Base-by-base conservation (phyloP, 1,139 yeast species). In the Blastobotrys indianensis region DNA sequence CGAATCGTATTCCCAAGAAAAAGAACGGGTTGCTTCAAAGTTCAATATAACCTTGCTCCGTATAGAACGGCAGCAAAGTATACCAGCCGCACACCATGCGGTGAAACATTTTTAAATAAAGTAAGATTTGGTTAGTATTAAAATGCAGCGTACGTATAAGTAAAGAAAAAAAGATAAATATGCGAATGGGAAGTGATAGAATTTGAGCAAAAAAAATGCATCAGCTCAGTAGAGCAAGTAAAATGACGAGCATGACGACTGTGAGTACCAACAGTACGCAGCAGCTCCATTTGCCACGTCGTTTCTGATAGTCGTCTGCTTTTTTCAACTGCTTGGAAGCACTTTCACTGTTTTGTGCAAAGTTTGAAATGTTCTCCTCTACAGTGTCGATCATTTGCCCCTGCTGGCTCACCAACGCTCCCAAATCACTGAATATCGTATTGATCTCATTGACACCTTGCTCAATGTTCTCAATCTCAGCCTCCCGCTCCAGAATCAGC, bases 381-480 rank as follows among this genome's bases (percentile, higher is more conserved):
- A 88, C 79, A 0, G 87, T 77, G 60, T 86, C 95, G 25, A 88
- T 74, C 54, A 85, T 90, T 34, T 77, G 81, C 4, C 95, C 95
- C 61, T 88, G 97, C 60, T 85, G 92, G 45, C 75, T 73, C 1
- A 88, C 94, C 55, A 88, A 66, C 36, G 79, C 75, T 12, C 88
- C 88, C 51, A 88, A 66, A 56, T 87, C 95, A 54, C 81, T 80
- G 63, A 87, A 88, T 1, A 88, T 87, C 6, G 88, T 74, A 60
- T 88, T 87, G 41, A 88, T 87, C 56, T 88, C 96, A 50, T 74
- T 74, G 6, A 88, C 85, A 0, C 95, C 94, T 43, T 79, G 77
- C 37, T 84, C 79, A 6, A 88, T 84, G 51, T 77, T 80, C 32
- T 74, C 73, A 28, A 88, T 84, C 51, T 86, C 94, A 20, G 77